Evolutionary conservation across 768 basidiomycete species (phyloP).

Genomic region (Termitomyces sp.): DNA sequence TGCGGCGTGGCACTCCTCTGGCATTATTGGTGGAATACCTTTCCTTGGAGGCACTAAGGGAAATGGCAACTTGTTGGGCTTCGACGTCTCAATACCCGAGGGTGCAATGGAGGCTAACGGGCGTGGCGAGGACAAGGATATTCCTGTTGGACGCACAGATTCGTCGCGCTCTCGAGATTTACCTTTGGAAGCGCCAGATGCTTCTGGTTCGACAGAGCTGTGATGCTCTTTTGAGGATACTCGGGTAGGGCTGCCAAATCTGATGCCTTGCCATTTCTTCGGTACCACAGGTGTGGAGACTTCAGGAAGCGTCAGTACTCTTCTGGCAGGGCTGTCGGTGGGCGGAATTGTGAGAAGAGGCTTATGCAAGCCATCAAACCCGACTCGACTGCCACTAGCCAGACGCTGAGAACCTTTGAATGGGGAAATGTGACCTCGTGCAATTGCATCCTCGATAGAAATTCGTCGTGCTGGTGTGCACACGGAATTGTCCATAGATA

Average conservation of each 20-base stretch:
- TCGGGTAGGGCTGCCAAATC: conserved; percentile 24
- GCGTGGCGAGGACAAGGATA: not conserved
- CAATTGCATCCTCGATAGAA: conserved; percentile 46
- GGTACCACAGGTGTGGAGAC: conserved; percentile 27
- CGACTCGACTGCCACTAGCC: conserved; percentile 15
- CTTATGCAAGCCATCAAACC: conserved; percentile 10
- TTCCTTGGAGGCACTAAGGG: conserved; percentile 22
- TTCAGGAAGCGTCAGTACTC: conserved; percentile 27
- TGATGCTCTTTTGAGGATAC: conserved; percentile 21
- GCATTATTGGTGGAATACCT: conserved; percentile 19
- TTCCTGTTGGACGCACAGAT: conserved; percentile 7
- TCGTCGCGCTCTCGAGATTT: conserved; percentile 1
- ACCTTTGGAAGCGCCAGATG: conserved; percentile 11
- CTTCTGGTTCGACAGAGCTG: conserved; percentile 22
- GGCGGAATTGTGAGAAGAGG: conserved; percentile 25
- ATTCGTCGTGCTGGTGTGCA: conserved; percentile 66
- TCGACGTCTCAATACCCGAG: conserved; percentile 1
- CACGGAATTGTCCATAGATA: conserved; percentile 28
- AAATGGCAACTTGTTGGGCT: conserved; percentile 25
- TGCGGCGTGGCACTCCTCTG: conserved; percentile 23
- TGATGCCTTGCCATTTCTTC: conserved; percentile 20
- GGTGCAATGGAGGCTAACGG: not conserved
- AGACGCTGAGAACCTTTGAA: conserved; percentile 36
- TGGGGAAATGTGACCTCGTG: conserved; percentile 44
- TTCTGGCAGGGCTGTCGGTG: conserved; percentile 36